These are phyloP conservation scores for Blastocystis sp. DNA, from an alignment of 352 stramenopile genomes.

Conservation along the genomic window DNA sequence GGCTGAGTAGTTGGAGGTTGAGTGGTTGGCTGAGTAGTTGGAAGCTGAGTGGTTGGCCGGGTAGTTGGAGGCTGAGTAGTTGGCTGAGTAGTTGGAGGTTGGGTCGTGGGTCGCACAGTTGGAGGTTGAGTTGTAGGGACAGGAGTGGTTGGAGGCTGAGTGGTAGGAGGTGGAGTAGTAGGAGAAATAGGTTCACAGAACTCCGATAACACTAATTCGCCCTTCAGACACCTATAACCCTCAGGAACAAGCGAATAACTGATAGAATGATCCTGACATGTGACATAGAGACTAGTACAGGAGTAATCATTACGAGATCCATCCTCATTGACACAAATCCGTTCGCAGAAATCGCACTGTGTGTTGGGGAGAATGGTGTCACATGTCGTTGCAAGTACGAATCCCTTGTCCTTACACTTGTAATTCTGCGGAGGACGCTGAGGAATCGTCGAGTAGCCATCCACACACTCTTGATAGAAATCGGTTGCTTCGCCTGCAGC, in stretches of 20 bases:
- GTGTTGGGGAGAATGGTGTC: slow-evolving; percentile 35
- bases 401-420: slow-evolving; percentile 61
- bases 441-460: slow-evolving; percentile 52
- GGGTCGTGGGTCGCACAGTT: background rate
- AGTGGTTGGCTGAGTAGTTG: background rate
- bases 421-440: slow-evolving; percentile 28
- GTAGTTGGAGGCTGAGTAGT: background rate
- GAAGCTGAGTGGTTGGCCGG: background rate
- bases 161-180: background rate
- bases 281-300: slow-evolving; percentile 25
- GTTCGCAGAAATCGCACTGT: slow-evolving; percentile 27
- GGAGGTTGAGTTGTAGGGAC: background rate
- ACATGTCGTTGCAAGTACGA: slow-evolving; percentile 31
- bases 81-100: background rate
- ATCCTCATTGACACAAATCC: slow-evolving; percentile 56
- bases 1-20: background rate
- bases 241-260: background rate
- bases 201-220: slow-evolving; percentile 10
- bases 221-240: slow-evolving; percentile 32
- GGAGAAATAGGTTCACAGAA: slow-evolving; percentile 36
- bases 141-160: background rate
- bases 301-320: slow-evolving; percentile 26
- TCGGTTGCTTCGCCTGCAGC: slow-evolving; percentile 36
- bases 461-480: slow-evolving; percentile 56
- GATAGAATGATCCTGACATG: background rate